Evolutionary conservation across 2,329 filamentous ascomycete species (phyloP).

Genomic region (Alternaria longipes): DNA sequence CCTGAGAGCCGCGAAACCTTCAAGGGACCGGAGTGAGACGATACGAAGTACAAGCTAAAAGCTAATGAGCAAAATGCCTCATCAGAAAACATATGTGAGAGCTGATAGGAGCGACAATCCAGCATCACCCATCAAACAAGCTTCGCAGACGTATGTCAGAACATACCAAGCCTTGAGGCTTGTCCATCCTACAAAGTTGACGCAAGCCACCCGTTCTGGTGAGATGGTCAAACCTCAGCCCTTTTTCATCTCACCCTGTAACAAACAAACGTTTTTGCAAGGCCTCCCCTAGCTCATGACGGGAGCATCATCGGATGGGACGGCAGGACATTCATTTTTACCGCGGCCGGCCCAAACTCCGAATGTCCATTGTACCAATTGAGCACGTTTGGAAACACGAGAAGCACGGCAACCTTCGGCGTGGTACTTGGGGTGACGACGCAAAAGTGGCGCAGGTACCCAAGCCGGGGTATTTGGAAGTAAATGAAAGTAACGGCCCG

Average conservation of each 20-base stretch:
- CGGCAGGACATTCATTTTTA: neutral
- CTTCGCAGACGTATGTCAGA: conserved; percentile 10
- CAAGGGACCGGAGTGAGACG: neutral
- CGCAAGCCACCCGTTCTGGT: neutral
- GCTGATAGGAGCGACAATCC: neutral
- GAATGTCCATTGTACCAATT: neutral
- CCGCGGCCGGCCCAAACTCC: neutral
- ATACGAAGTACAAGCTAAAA: neutral
- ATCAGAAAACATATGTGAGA: neutral
- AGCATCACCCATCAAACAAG: conserved; percentile 5
- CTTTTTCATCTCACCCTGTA: neutral
- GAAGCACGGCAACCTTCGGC: neutral
- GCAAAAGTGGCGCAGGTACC: conserved; percentile 1
- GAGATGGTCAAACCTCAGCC: neutral
- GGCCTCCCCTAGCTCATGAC: neutral
- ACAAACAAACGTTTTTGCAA: neutral
- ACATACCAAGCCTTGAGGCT: conserved; percentile 4
- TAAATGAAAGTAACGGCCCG: neutral
- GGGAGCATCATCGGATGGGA: neutral
- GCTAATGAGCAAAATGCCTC: neutral
- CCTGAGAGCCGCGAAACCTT: neutral
- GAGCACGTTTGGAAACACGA: neutral
- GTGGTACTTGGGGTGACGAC: neutral
- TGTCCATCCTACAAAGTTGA: neutral
- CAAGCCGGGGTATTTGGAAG: neutral